These are phyloP conservation scores for Mortierella sp. DNA, from an alignment of 371 early-diverging fungal genomes.

Conservation along the genomic window DNA sequence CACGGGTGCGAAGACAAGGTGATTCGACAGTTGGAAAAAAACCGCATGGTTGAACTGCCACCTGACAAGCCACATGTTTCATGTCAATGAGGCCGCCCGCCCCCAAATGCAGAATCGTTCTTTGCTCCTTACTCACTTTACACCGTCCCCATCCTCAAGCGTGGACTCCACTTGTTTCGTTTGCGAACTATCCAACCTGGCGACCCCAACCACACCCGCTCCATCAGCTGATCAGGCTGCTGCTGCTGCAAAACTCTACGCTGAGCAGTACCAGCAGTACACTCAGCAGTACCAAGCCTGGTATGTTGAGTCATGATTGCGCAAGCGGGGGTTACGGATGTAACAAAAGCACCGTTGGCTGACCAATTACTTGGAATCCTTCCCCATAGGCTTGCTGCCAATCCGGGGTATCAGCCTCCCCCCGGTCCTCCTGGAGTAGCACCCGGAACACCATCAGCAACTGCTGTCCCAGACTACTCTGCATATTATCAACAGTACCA, in stretches of 20 bases:
- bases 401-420: conserved; percentile 41
- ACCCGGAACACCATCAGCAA: conserved; percentile 2
- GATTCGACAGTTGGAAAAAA: too few relatives aligned
- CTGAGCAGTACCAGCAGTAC: conserved; percentile 51
- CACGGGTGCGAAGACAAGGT: too few relatives aligned
- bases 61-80: too few relatives aligned
- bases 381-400: conserved; percentile 32
- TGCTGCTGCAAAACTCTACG: conserved; percentile 28
- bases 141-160: conserved; percentile 3
- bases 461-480: conserved; percentile 25
- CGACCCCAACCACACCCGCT: conserved; percentile 25
- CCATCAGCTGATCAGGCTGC: conserved; percentile 41
- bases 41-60: too few relatives aligned
- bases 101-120: too few relatives aligned
- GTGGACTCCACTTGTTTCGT: not conserved
- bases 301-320: too few relatives aligned
- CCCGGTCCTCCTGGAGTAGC: conserved; percentile 8
- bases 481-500: conserved; percentile 47
- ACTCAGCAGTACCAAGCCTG: conserved; percentile 44
- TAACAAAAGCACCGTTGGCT: not conserved
- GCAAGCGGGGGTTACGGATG: too few relatives aligned
- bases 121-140: too few relatives aligned
- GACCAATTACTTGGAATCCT: not conserved
- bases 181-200: conserved; percentile 23
- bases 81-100: too few relatives aligned